These are phyloP conservation scores for Aspergillus fumigatus DNA, from an alignment of 2,329 filamentous ascomycete genomes.

Conservation along the genomic window DNA sequence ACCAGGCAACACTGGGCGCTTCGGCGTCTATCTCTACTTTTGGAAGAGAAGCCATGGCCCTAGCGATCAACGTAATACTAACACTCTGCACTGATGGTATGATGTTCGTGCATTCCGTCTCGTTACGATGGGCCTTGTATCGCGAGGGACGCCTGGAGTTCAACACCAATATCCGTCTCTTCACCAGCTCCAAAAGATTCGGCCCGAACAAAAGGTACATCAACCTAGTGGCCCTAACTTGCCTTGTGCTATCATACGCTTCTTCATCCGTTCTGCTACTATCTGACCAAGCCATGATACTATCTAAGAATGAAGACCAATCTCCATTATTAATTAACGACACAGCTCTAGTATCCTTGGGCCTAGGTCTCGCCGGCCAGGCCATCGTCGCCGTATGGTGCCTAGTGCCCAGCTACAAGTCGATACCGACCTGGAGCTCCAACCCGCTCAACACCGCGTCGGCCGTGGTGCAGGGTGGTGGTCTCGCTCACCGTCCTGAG, in stretches of 20 bases:
- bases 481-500: neutral
- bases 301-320: too few relatives aligned
- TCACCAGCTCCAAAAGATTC: slow-evolving; percentile 9
- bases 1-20: too few relatives aligned
- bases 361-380: slow-evolving; percentile 1
- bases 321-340: too few relatives aligned
- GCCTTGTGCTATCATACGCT: slow-evolving; percentile 1
- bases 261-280: neutral
- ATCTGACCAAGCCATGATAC: too few relatives aligned
- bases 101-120: too few relatives aligned
- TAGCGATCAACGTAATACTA: too few relatives aligned
- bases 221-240: slow-evolving; percentile 3
- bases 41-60: too few relatives aligned
- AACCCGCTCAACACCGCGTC: slow-evolving; percentile 13
- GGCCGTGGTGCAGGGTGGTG: neutral
- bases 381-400: slow-evolving; percentile 12
- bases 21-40: too few relatives aligned
- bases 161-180: slow-evolving; percentile 17
- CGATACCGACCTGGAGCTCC: slow-evolving; percentile 13
- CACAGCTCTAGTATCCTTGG: too few relatives aligned
- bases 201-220: slow-evolving; percentile 14
- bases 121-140: slow-evolving; percentile 1
- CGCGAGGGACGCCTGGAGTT: slow-evolving; percentile 12
- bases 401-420: neutral
- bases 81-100: too few relatives aligned